Conservation (phyloP, 2,329 filamentous ascomycete species). For the Microcyclospora tardicrescens region DNA sequence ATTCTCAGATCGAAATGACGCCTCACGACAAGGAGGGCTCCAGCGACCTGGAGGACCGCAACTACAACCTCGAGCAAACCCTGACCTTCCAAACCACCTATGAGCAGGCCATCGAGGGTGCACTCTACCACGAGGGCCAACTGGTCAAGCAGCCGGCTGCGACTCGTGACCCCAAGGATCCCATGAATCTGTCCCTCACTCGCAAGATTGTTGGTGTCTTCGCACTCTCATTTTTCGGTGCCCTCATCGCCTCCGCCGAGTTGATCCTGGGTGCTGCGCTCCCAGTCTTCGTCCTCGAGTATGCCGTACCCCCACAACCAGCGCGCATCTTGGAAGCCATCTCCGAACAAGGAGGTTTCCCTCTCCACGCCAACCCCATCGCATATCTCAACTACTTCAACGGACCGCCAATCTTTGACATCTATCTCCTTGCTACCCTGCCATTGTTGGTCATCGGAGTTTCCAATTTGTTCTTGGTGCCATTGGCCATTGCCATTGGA, state of each 20-base stretch:
- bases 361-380: slow-evolving; percentile 1
- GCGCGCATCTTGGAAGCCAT: background rate
- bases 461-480: slow-evolving; percentile 14
- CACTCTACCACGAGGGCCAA: slow-evolving; percentile 2
- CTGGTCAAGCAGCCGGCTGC: slow-evolving; percentile 6
- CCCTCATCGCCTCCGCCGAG: slow-evolving; percentile 10
- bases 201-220: slow-evolving; percentile 8
- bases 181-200: slow-evolving; percentile 8
- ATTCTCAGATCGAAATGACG: too few species aligned
- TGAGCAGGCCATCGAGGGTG: background rate
- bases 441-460: slow-evolving; percentile 12
- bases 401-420: slow-evolving; percentile 10
- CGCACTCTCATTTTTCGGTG: slow-evolving; percentile 10
- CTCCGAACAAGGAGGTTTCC: background rate
- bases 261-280: slow-evolving; percentile 10
- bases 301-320: slow-evolving; percentile 4
- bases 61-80: background rate
- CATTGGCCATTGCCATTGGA: slow-evolving; percentile 20
- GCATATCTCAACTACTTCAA: background rate
- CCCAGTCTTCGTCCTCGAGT: slow-evolving; percentile 11
- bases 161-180: slow-evolving; percentile 8
- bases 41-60: too few species aligned
- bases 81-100: slow-evolving; percentile 1
- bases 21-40: too few species aligned
- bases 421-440: slow-evolving; percentile 10